Base-by-base conservation (phyloP, 1,284 basidiomycete species). In the Ustilago xerochloae region DNA sequence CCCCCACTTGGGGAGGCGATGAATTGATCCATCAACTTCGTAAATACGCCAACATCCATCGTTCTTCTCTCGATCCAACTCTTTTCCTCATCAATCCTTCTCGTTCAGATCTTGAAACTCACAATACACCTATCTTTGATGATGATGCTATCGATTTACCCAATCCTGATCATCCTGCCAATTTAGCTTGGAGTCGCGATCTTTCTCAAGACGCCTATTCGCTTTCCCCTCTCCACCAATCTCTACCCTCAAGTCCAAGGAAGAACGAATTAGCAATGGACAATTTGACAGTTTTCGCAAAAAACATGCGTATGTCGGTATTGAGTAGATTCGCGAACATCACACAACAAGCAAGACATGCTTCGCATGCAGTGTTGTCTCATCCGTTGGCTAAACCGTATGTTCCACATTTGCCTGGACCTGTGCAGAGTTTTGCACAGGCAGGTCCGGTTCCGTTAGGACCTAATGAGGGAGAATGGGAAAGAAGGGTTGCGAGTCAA, bases 1-100 rank as follows among this genome's bases (percentile, higher is more conserved):
- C 54, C 22, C 82, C 84, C 36, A 79, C 78, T 49, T 83, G 87
- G 87, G 84, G 87, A 68, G 88, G 88, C 71, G 69, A 87, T 84
- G 91, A 94, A 80, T 85, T 97, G 52, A 50, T 83, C 0, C 70
- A 76, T 8, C 75, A 77, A 13, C 64, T 81, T 13, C 56, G 64
- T 29, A 69, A 62, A 76, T 92, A 92, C 84, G 88, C 91, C 29
- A 88, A 93, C 78, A 85, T 96, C 51, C 86, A 94, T 66, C 91
- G 90, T 57, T 94, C 90, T 16, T 92, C 87, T 63, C 88, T 91
- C 50, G 92, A 92, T 79, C 90, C 90, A 41, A 90, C 90, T 3
- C 86, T 98, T 4, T 99, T 92, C 86, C 89, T 99, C 39, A 88
- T 98, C 48, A 94, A 99, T 81, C 97, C 96, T 0, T 93, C 91